Evolutionary conservation across 495 filamentous ascomycete species (phyloP).

Genomic region (Xylaria longipes): DNA sequence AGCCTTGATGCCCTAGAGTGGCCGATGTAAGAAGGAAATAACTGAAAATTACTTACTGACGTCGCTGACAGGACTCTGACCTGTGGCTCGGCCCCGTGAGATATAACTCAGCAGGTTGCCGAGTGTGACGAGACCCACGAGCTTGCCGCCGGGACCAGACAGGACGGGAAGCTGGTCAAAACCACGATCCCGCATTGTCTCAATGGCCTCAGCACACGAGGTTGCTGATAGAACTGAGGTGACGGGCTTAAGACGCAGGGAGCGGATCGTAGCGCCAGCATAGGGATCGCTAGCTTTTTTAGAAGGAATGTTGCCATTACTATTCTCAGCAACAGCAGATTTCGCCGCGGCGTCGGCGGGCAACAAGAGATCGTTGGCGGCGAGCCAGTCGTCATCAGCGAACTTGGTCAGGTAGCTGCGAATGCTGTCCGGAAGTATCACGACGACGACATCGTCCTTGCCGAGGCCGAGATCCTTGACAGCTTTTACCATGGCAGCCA

Average conservation of each 20-base stretch:
- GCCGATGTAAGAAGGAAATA: neutral
- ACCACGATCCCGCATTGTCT: conserved; percentile 95
- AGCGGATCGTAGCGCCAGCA: conserved; percentile 73
- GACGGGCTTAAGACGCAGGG: conserved; percentile 88
- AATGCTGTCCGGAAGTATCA: conserved; percentile 93
- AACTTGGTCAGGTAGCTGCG: conserved; percentile 99
- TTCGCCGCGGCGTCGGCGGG: conserved; percentile 40
- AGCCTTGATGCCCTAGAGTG: neutral
- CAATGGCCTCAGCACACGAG: conserved; percentile 82
- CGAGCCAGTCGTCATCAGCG: conserved; percentile 97
- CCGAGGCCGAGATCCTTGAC: conserved; percentile 75
- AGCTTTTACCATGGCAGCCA: conserved; percentile 82
- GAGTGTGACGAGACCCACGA: conserved; percentile 90
- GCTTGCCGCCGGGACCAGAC: conserved; percentile 65
- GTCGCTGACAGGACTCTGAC: conserved; percentile 74
- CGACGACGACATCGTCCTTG: conserved; percentile 84
- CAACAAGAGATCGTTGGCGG: conserved; percentile 86
- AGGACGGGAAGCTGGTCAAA: conserved; percentile 97
- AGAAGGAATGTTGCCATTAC: conserved; percentile 39
- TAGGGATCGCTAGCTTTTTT: conserved; percentile 64
- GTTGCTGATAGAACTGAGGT: conserved; percentile 76
- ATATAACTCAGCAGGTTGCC: conserved; percentile 94
- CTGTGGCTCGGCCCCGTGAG: conserved; percentile 76
- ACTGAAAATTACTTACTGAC: conserved; percentile 56
- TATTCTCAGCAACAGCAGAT: conserved; percentile 52